Evolutionary conservation across 1,139 yeast species (phyloP), one percentile per base, ranked within the genome.

Genomic region (Pichia sp.): DNA sequence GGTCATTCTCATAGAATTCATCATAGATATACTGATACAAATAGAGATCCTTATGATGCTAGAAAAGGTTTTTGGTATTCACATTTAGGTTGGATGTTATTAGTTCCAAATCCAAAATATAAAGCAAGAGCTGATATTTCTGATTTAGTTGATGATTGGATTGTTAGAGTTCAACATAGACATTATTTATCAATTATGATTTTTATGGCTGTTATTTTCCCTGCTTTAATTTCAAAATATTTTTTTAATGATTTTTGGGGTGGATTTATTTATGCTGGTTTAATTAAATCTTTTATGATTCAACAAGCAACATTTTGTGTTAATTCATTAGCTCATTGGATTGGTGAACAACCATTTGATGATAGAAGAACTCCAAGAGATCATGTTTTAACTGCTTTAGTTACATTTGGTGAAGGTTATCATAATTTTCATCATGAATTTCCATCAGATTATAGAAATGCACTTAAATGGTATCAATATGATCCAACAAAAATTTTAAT

Each of bases 221-320:
- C 98, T 48, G 76, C 82, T 46, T 46, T 85, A 23, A 63, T 86
- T 50, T 89, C 95, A 53, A 95, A 96, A 41, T 69, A 76, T 51
- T 70, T 78, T 48, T 92, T 95, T 83, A 84, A 87, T 59, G 98
- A 92, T 68, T 89, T 79, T 69, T 71, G 76, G 74, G 98, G 98
- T 52, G 98, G 98, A 4, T 80, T 87, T 54, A 73, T 92, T 57
- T 92, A 87, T 63, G 97, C 87, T 30, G 98, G 97, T 58, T 71
- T 92, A 55, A 66, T 90, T 55, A 84, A 94, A 69, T 76, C 87
- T 47, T 82, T 82, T 61, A 71, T 78, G 58, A 92, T 90, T 54
- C 98, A 92, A 73, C 98, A 92, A 70, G 97, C 96, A 36, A 92
- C 98, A 35, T 92, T 92, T 79, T 92, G 98, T 69, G 97, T 92